phyloP scores from a whole-genome alignment of 345 rosid species.

The Eucalyptus viminalis region DNA sequence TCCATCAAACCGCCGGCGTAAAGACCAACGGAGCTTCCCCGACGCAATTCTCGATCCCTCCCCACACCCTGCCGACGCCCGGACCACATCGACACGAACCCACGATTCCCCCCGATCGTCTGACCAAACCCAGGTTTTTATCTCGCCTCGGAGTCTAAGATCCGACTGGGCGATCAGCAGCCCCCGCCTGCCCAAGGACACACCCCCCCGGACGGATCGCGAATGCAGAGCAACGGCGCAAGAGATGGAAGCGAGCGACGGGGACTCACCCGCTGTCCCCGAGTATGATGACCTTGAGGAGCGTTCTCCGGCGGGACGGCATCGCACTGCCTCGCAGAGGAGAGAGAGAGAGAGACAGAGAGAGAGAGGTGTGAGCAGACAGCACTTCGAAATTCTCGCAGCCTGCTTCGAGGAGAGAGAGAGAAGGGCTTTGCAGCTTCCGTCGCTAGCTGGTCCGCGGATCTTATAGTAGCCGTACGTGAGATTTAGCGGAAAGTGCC shows the following conservation, averaged over 20 bases:
- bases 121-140: background rate
- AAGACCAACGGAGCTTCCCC: background rate
- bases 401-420: background rate
- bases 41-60: background rate
- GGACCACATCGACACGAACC: background rate
- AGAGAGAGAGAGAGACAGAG: background rate
- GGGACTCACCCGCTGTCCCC: conserved; percentile 88
- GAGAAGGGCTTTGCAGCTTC: background rate
- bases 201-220: background rate
- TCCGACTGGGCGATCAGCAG: background rate
- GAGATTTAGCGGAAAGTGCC: background rate
- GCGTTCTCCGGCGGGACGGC: conserved; percentile 91
- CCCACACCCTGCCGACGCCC: background rate
- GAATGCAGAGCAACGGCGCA: background rate
- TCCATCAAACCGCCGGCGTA: background rate
- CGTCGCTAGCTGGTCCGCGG: background rate
- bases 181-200: background rate
- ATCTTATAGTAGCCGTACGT: background rate
- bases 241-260: background rate
- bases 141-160: background rate
- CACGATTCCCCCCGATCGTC: background rate
- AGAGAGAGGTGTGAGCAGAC: background rate
- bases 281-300: conserved; percentile 93
- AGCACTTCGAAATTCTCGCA: background rate
- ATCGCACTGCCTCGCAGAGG: conserved; percentile 12